Evolutionary conservation across 2,329 filamentous ascomycete species (phyloP).

Genomic region (Aspergillus proliferans): DNA sequence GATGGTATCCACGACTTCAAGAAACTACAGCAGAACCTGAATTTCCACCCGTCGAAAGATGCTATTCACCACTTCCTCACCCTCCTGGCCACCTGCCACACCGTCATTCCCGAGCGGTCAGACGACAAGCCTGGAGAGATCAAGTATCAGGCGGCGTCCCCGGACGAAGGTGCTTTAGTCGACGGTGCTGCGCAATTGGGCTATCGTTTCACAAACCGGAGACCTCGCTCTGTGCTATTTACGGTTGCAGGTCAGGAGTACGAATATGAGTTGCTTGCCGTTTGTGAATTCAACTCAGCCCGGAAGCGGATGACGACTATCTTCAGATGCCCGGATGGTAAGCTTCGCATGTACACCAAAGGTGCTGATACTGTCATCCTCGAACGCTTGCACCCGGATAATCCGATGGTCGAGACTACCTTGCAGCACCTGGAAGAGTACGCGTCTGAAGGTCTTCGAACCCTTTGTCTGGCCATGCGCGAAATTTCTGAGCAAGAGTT

Average conservation of each 20-base stretch:
- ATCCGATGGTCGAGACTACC: constrained; percentile 82
- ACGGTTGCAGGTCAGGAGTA: constrained; percentile 63
- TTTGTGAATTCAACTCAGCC: constrained; percentile 99
- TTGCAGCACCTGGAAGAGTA: constrained; percentile 97
- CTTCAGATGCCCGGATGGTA: constrained; percentile 92
- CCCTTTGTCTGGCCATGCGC: constrained; percentile 88
- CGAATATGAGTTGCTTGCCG: constrained; percentile 85
- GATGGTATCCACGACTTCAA: constrained; percentile 81
- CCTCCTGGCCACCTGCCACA: constrained; percentile 85
- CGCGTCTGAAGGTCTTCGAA: constrained; percentile 89
- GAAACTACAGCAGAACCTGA: constrained; percentile 63
- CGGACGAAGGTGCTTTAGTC: constrained; percentile 93
- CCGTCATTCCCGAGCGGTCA: constrained; percentile 85
- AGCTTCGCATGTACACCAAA: constrained; percentile 89
- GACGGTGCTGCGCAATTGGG: constrained; percentile 80
- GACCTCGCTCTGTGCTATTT: constrained; percentile 82
- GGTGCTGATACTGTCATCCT: constrained; percentile 96
- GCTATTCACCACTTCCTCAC: constrained; percentile 78
- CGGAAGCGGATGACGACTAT: constrained; percentile 97
- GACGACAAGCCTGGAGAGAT: constrained; percentile 73
- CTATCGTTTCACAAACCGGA: constrained; percentile 85
- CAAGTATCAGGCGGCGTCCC: constrained; percentile 96
- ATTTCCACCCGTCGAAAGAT: constrained; percentile 52
- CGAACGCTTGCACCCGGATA: constrained; percentile 76
- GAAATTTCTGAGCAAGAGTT: constrained; percentile 88